phyloP scores from a whole-genome alignment of 2,329 filamentous ascomycete species.

The Colletotrichum echinochloae region DNA sequence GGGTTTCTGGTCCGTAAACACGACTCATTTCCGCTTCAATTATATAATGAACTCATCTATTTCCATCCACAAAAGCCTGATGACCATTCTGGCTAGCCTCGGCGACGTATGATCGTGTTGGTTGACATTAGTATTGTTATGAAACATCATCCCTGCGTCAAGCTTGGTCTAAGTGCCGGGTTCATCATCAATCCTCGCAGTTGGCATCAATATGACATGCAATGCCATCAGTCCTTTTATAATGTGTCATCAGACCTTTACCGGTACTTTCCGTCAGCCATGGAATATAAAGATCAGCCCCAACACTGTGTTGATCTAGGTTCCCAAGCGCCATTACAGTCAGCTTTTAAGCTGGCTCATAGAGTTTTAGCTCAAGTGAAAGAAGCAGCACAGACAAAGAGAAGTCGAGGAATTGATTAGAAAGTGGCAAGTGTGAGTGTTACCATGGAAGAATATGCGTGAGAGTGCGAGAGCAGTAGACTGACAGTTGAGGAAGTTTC shows the following conservation, averaged over 20 bases:
- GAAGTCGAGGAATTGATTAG: neutral
- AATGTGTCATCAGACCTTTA: conserved; percentile 39
- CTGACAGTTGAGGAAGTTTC: neutral
- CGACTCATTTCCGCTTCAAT: too few relatives aligned
- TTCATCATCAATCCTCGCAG: conserved; percentile 43
- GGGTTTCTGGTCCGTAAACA: too few relatives aligned
- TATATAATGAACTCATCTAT: too few relatives aligned
- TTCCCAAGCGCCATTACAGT: neutral
- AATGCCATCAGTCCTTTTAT: conserved; percentile 40
- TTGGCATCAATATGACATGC: conserved; percentile 45
- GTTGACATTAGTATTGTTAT: neutral
- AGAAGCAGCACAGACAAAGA: too few relatives aligned
- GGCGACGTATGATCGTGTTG: too few relatives aligned
- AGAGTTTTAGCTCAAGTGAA: neutral
- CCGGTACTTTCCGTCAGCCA: conserved; percentile 11
- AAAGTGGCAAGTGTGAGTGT: neutral
- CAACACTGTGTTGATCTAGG: neutral
- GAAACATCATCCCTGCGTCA: conserved; percentile 42
- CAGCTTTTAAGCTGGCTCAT: neutral
- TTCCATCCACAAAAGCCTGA: too few relatives aligned
- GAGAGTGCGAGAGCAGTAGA: neutral
- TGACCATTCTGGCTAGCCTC: too few relatives aligned
- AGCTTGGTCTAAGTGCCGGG: conserved; percentile 45
- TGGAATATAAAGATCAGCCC: too few relatives aligned
- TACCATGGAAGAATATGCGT: too few relatives aligned